Base-by-base conservation (phyloP, 129 eudicot genomes). In the Flaveria brownii region DNA sequence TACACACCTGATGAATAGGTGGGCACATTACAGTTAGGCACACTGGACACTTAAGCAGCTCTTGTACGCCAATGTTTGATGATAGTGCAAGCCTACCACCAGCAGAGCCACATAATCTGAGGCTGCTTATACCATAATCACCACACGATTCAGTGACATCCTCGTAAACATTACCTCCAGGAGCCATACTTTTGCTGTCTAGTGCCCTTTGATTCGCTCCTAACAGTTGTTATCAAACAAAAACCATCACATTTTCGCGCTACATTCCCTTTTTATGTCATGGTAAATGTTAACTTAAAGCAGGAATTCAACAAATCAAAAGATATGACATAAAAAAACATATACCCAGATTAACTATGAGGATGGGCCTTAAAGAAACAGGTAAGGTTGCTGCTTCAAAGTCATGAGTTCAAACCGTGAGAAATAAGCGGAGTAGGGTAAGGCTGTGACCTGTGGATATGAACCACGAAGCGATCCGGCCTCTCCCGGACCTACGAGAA, bases 1-100 rank as follows among this genome's bases (percentile, higher is more conserved):
- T 30, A 71, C 78, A 20, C 70, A 85, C 96, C 85, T 90, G 96
- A 72, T 85, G 92, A 78, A 90, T 90, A n/a, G 92, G 96, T 73
- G 96, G 92, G 69, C 80, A 87, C 96, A 90, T 90, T 45, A 79
- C 36, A 80, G 71, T 81, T 66, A 82, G 26, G 75, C 96, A 90
- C 17, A 87, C 82, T 15, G 96, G 69, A 7, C 69, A 63, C 46
- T 63, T 63, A 1, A 75, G 79, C 30, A 75, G 79, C 70, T 86
- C 91, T 11, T 85, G 89, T 16, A 89, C 90, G 36, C 87, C 88
- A 43, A 82, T 78, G 64, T 84, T 81, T 26, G 89, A 84, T 52
- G 86, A 77, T 75, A 72, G 41, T 22, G 84, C 87, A 4, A 76
- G 82, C 74, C 77, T 87, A 70, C 77, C 72, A 62, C 78, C 74